Evolutionary conservation across 805 yeast genomes (phyloP).

Genomic region (Lipomyces chichibuensis): DNA sequence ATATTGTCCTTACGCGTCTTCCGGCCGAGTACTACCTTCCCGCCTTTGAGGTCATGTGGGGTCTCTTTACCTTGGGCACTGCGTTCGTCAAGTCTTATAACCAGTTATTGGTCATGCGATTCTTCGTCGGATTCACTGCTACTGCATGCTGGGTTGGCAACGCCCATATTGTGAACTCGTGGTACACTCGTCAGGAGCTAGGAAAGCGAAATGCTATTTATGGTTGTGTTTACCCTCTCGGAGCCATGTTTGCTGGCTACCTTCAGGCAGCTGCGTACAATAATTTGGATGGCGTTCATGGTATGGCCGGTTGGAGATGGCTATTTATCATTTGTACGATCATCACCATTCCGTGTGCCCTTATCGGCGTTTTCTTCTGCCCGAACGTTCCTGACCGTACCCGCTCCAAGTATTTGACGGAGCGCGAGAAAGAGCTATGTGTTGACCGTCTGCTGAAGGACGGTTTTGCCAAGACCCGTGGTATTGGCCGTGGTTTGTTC

Average conservation of each 20-base stretch:
- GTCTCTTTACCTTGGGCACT: conserved; percentile 39
- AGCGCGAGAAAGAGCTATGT: conserved; percentile 59
- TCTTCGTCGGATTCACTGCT: conserved; percentile 50
- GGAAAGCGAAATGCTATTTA: conserved; percentile 63
- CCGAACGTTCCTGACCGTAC: conserved; percentile 74
- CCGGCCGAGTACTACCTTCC: conserved; percentile 51
- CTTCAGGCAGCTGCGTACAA: conserved; percentile 60
- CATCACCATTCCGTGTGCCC: conserved; percentile 59
- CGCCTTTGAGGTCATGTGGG: conserved; percentile 48
- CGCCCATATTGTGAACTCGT: conserved; percentile 49
- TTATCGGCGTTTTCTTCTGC: conserved; percentile 56
- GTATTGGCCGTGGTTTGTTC: conserved; percentile 22
- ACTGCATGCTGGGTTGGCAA: conserved; percentile 53
- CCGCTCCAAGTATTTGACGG: conserved; percentile 59
- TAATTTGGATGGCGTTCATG: conserved; percentile 53
- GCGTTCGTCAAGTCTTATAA: conserved; percentile 42
- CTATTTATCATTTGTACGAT: conserved; percentile 66
- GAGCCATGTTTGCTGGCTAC: conserved; percentile 63
- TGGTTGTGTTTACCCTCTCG: conserved; percentile 65
- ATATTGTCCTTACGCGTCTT: conserved; percentile 43
- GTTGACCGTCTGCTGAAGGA: conserved; percentile 47
- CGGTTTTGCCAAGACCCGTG: conserved; percentile 26
- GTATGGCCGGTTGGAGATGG: conserved; percentile 74
- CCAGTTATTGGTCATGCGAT: conserved; percentile 44
- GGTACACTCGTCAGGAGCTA: conserved; percentile 61